phyloP scores from a whole-genome alignment of 352 stramenopile species.

The Phytophthora pini region DNA sequence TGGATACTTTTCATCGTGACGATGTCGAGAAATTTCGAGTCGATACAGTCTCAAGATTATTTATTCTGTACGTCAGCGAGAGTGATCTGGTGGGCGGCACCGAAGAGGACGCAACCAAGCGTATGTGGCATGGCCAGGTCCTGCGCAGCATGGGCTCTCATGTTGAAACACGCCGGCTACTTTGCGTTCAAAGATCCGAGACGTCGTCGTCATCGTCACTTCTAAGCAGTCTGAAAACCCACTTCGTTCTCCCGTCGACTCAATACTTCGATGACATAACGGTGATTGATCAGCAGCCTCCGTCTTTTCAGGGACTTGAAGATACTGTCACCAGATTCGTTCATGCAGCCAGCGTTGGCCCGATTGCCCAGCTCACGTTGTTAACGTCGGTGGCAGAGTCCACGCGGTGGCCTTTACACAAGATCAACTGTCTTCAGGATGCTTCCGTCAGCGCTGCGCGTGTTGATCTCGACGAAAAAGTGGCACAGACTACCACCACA shows the following conservation, averaged over 20 bases:
- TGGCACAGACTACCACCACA: constrained; percentile 2
- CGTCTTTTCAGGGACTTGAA: constrained; percentile 35
- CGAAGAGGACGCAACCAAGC: constrained; percentile 10
- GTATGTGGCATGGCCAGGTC: constrained; percentile 38
- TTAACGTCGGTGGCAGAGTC: constrained; percentile 32
- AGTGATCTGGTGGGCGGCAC: constrained; percentile 16
- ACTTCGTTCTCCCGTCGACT: constrained; percentile 18
- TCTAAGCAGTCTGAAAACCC: constrained; percentile 19
- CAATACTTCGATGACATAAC: constrained; percentile 25
- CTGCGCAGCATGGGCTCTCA: constrained; percentile 34
- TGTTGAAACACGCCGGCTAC: constrained; percentile 26
- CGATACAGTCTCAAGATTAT: constrained; percentile 21
- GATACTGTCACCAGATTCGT: constrained; percentile 22
- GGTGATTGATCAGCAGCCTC: constrained; percentile 15
- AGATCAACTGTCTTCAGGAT: constrained; percentile 10
- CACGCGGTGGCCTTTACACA: constrained; percentile 24
- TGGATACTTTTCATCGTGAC: neutral
- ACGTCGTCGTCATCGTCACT: constrained; percentile 7
- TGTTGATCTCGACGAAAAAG: constrained; percentile 5
- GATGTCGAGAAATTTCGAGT: neutral
- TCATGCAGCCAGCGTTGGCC: constrained; percentile 2
- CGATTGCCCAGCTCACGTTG: constrained; percentile 32
- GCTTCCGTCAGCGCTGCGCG: constrained; percentile 14
- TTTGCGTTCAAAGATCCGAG: constrained; percentile 34
- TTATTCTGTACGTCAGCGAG: constrained; percentile 42